Conservation (phyloP, 805 yeast species). For the Wickerhamomyces chambardii region DNA sequence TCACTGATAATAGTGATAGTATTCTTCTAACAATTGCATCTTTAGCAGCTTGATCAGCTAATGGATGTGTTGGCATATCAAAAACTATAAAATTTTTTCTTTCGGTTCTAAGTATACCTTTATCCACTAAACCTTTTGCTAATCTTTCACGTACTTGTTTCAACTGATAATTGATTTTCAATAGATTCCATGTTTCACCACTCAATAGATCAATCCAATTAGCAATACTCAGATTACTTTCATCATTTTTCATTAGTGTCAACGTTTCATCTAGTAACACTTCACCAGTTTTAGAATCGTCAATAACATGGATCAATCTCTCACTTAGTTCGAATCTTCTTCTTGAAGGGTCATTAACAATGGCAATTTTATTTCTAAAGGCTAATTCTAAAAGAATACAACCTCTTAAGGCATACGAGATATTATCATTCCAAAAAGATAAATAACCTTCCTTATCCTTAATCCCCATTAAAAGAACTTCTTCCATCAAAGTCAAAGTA, state of each 20-base stretch:
- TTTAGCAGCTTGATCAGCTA: slow-evolving; percentile 79
- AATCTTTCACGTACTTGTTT: slow-evolving; percentile 96
- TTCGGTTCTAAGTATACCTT: slow-evolving; percentile 93
- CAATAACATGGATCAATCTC: slow-evolving; percentile 79
- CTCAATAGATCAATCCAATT: slow-evolving; percentile 91
- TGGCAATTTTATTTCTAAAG: slow-evolving; percentile 77
- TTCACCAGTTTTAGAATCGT: slow-evolving; percentile 87
- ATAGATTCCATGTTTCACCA: slow-evolving; percentile 96
- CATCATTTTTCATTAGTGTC: slow-evolving; percentile 81
- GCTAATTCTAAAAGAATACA: slow-evolving; percentile 90
- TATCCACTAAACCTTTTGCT: slow-evolving; percentile 95
- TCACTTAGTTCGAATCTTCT: slow-evolving; percentile 84
- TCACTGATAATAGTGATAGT: slow-evolving; percentile 56
- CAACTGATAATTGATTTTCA: slow-evolving; percentile 90
- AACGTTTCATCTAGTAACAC: slow-evolving; percentile 90
- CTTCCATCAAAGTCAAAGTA: slow-evolving; percentile 88
- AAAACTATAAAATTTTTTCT: slow-evolving; percentile 88
- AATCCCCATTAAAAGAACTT: slow-evolving; percentile 84
- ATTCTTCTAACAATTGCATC: slow-evolving; percentile 72
- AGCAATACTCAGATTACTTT: slow-evolving; percentile 65
- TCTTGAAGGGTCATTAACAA: slow-evolving; percentile 89
- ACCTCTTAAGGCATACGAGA: slow-evolving; percentile 93
- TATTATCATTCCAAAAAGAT: slow-evolving; percentile 97
- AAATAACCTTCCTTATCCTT: slow-evolving; percentile 95
- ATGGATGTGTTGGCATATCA: slow-evolving; percentile 98